Base-by-base conservation (phyloP, 768 basidiomycete species). In the Agrocybe chaxingu region DNA sequence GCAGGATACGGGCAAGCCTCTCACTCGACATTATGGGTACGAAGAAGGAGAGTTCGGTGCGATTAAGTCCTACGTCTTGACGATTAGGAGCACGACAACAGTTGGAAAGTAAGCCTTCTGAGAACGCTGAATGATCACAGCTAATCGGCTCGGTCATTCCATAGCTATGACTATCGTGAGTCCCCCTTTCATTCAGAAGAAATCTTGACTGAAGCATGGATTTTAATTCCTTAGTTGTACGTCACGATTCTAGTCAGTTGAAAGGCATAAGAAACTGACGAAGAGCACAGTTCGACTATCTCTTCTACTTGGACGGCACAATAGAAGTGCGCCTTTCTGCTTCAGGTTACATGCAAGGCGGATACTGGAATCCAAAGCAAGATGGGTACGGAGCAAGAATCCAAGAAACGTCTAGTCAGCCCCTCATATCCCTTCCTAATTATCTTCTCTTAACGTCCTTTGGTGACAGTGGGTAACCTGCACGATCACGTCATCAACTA, bases 401-500 rank as follows among this genome's bases (percentile, higher is more conserved):
- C 42, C 75, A 74, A 47, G 73, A 81, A 32, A 75, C 72, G 3
- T 74, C 73, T n/a, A 83, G 81, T 82, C 33, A 24, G 24, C 24
- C 5, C 45, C 79, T 68, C 5, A 16, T 7, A 30, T 41, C 1
- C 3, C 41, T 18, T 41, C 18, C 16, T 30, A 8, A 44, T 35
- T 29, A 30, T 3, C 7, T 10, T 45, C 9, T 9, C 16, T 11
- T 39, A n/a, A 2, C 36, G 18, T 3, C 30, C 12, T 9, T 33
- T 16, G n/a, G 16, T 51, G 16, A 40, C 38, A 81, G 80, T 84
- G 80, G 84, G 84, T 8, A 82, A 76, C 35, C 62, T 86, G 8
- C 84, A 86, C 52, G 84, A 87, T 60, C 84, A 85, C 56, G 76
- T 85, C 32, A 80, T 87, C 60, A 84, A 83, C 61, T 82, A 72